phyloP scores from a whole-genome alignment of 768 basidiomycete genomes.

The Pleurotus sapidus region DNA sequence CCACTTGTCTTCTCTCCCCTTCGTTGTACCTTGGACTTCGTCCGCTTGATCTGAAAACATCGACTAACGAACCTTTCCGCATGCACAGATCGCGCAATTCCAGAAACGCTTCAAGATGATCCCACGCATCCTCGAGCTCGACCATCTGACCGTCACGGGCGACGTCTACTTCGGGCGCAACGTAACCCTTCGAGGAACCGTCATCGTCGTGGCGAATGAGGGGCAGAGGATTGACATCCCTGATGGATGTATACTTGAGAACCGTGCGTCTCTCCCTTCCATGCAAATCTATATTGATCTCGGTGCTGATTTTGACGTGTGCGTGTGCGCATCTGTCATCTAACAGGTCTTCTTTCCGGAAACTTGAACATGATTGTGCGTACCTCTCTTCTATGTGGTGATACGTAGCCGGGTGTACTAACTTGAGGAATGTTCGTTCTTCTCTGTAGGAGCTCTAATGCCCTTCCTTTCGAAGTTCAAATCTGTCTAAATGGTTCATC shows the following conservation, averaged over 20 bases:
- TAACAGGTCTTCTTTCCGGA: constrained; percentile 69
- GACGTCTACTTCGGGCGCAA: constrained; percentile 90
- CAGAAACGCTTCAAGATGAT: constrained; percentile 96
- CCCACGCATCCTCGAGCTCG: constrained; percentile 85
- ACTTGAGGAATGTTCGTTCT: neutral
- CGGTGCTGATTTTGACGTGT: neutral
- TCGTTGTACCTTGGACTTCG: neutral
- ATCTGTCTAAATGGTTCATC: neutral
- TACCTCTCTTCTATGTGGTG: constrained; percentile 2
- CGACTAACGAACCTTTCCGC: neutral
- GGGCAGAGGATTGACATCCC: constrained; percentile 81
- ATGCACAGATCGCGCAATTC: constrained; percentile 71
- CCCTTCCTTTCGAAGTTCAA: neutral
- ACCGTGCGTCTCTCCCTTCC: constrained; percentile 36
- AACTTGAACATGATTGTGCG: constrained; percentile 79
- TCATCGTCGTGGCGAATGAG: constrained; percentile 85
- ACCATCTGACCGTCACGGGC: constrained; percentile 91
- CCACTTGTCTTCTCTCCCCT: neutral
- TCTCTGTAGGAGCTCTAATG: constrained; percentile 3
- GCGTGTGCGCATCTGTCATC: neutral
- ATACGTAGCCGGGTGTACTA: neutral
- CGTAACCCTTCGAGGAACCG: constrained; percentile 84
- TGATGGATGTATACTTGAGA: constrained; percentile 78
- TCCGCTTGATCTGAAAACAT: neutral
- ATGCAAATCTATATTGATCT: neutral